A percentile compares a stretch with the other conserved stretches of the same genome.
Conservation (phyloP, 2,329 filamentous ascomycete genomes). For the Ophiostoma himal-ulmi region DNA sequence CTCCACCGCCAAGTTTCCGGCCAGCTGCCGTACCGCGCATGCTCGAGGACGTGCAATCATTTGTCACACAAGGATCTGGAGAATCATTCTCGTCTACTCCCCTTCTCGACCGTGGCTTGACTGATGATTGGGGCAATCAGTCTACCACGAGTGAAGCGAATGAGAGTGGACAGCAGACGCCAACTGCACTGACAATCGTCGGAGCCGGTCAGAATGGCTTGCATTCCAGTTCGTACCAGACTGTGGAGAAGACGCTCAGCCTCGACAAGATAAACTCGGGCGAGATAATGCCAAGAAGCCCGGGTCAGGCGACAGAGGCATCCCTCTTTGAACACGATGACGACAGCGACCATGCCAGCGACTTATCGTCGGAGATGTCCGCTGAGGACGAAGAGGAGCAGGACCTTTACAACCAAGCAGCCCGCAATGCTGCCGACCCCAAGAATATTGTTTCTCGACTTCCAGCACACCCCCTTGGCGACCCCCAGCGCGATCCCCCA, state of each 20-base stretch:
- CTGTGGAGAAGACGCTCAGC: neutral
- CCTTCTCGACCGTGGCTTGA: constrained; percentile 62
- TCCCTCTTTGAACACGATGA: constrained; percentile 46
- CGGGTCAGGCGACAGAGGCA: constrained; percentile 32
- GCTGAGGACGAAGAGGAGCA: constrained; percentile 39
- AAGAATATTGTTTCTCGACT: neutral
- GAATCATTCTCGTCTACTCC: constrained; percentile 74
- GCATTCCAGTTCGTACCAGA: neutral
- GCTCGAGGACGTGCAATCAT: constrained; percentile 40
- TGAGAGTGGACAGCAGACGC: constrained; percentile 28
- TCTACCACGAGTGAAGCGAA: constrained; percentile 48
- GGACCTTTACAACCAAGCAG: constrained; percentile 22
- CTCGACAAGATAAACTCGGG: constrained; percentile 34
- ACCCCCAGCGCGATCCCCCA: neutral
- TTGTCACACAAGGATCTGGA: constrained; percentile 57
- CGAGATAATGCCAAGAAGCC: constrained; percentile 31
- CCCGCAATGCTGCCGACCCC: neutral
- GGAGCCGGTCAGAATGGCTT: neutral
- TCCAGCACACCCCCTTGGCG: neutral
- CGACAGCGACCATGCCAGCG: constrained; percentile 46
- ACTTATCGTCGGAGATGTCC: constrained; percentile 60
- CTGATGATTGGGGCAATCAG: constrained; percentile 50
- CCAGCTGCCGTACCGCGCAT: constrained; percentile 27
- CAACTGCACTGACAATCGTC: constrained; percentile 14
- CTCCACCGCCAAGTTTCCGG: constrained; percentile 11